Evolutionary conservation across 305 asterid species (phyloP).

Genomic region (Fraxinus greggii): DNA sequence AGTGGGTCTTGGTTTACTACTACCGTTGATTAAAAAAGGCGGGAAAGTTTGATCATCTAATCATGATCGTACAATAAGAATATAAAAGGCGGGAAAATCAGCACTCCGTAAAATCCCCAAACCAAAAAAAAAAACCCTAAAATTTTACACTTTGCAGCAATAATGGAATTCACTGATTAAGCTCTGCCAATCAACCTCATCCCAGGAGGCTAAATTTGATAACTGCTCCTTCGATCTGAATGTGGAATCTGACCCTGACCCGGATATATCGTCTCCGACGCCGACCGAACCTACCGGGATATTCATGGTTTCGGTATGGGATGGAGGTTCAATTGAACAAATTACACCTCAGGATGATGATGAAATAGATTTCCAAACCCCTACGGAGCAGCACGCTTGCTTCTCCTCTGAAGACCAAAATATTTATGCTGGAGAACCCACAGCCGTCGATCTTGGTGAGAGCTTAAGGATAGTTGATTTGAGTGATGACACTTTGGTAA

Average conservation of each 20-base stretch:
- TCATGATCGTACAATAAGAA: not conserved
- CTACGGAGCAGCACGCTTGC: conserved; percentile 39
- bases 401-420: conserved; percentile 36
- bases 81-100: not conserved
- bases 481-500: conserved; percentile 5
- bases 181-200: conserved; percentile 27
- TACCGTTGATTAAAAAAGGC: not conserved
- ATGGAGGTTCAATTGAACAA: conserved; percentile 13
- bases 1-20: not conserved
- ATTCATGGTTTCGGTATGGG: conserved; percentile 37
- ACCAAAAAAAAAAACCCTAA: not conserved
- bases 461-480: not conserved
- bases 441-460: conserved; percentile 2
- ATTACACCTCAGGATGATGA: conserved; percentile 19
- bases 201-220: conserved; percentile 37
- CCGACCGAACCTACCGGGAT: conserved; percentile 25
- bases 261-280: conserved; percentile 22
- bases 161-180: conserved; percentile 26
- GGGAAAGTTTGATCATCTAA: not conserved
- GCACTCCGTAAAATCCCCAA: not conserved
- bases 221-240: conserved; percentile 31
- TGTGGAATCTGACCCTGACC: conserved; percentile 8
- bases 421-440: not conserved
- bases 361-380: conserved; percentile 37
- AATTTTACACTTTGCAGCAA: not conserved